phyloP scores from a whole-genome alignment of 176 grass and related monocot species.

The Sorghum bicolor region DNA sequence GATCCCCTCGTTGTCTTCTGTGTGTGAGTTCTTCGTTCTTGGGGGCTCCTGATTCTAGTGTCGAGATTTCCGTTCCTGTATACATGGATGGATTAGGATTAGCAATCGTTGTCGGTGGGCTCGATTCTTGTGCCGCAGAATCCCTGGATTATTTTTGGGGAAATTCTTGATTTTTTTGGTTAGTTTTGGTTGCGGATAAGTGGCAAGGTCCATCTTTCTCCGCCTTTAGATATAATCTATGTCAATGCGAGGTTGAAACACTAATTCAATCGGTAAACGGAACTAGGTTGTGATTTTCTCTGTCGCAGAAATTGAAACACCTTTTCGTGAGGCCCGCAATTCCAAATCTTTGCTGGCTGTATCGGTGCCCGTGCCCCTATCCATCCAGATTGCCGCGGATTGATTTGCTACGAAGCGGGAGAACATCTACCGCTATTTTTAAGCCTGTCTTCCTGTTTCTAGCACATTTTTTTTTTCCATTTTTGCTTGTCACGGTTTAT shows the following conservation, averaged over 20 bases:
- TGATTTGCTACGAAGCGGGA: background rate
- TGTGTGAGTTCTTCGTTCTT: background rate
- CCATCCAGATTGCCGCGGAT: background rate
- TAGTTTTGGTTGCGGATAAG: constrained; percentile 4
- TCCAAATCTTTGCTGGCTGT: background rate
- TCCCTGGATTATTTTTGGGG: background rate
- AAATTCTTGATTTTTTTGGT: background rate
- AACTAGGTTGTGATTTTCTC: background rate
- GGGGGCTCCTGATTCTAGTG: background rate
- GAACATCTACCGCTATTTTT: background rate
- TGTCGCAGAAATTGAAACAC: background rate
- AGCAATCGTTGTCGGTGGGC: background rate
- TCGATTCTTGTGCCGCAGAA: background rate
- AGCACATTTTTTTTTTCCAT: background rate
- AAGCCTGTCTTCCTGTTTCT: background rate
- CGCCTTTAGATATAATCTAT: background rate
- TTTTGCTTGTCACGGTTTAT: background rate
- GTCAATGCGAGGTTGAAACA: background rate
- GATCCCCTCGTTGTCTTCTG: background rate
- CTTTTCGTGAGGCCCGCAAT: background rate
- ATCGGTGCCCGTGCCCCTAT: background rate
- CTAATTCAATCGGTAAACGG: background rate
- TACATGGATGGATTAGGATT: background rate
- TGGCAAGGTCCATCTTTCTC: background rate
- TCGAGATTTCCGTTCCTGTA: background rate